Base-by-base conservation (phyloP, 306 rosid genomes). In the Comarum palustre region DNA sequence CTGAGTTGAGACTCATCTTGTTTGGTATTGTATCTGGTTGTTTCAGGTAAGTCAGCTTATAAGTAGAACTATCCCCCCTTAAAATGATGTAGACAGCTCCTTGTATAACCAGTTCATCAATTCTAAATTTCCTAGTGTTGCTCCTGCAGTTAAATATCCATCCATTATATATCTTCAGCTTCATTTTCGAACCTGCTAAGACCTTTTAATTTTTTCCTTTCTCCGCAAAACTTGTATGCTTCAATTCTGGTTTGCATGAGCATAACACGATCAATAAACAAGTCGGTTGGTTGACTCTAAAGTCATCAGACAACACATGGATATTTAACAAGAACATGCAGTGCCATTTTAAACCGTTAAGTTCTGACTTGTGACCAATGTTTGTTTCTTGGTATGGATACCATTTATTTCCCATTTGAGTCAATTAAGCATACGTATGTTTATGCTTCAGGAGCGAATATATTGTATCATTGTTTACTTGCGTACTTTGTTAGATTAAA, bases 11-110 rank as follows among this genome's bases (percentile, higher is more conserved):
- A 54, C 61, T 76, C 57, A 73, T 20, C 8, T 62, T 79, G 68
- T 73, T 65, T 77, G 38, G 14, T 38, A 25, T 10, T 77, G 62
- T 59, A 34, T 73, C 16, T 57, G 58, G 68, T 68, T 66, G 64
- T 79, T 59, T 63, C 72, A 38, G 81, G 81, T 29, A 71, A 81
- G 71, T 78, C 73, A 11, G 14, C 14, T 61, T 51, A 16, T 2
- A 24, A 69, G 31, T 24, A 38, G 12, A 51, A 14, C 15, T 69
- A 13, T 8, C 15, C 63, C 65, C 36, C 14, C 36, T 34, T 20
- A 29, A 34, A 8, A 51, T 69, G 32, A 34, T 70, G 6, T 70
- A 51, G 39, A 54, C 48, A 22, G 45, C 46, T 54, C 8, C 42
- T 47, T 43, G 60, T 51, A 38, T 5, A 12, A 29, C 24, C 66